Base-by-base conservation (phyloP, 495 filamentous ascomycete genomes). In the Cairneyella variabilis region DNA sequence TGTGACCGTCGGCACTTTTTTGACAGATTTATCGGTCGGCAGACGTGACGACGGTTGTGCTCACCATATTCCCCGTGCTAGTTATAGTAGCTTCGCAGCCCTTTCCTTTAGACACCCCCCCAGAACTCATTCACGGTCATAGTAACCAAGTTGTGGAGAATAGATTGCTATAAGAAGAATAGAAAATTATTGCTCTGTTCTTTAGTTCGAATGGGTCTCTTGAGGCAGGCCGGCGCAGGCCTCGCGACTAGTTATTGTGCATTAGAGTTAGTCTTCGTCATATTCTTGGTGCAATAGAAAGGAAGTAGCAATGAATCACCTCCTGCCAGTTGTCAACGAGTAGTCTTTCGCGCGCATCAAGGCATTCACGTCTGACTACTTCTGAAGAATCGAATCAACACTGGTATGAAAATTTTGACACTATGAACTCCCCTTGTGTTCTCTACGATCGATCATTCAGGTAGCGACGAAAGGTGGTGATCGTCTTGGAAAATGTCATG, bases 321-420 rank as follows among this genome's bases (percentile, higher is more conserved):
- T 38, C 36, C n/a, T n/a, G n/a, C n/a, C n/a, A n/a, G n/a, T n/a
- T n/a, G n/a, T n/a, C n/a, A n/a, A n/a, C n/a, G n/a, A n/a, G n/a
- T n/a, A n/a, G n/a, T n/a, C n/a, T n/a, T n/a, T n/a, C n/a, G n/a
- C n/a, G n/a, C n/a, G 36, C 36, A 38, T 38, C 3, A 5, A 38
- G 36, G 36, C 36, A 38, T 38, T 38, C 36, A 12, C 36, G 36
- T n/a, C n/a, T n/a, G n/a, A n/a, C 3, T 38, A 11, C 18, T 34
- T 36, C 11, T 49, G 22, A 27, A 48, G n/a, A 36, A 49, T 37
- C 25, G 28, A 49, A 49, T 22, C 28, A 49, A 34, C n/a, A 37
- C 26, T 30, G 26, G 10, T 30, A 48, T 48, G 44, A 48, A 17
- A 45, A 27, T 11, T 45, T 45, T 45, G 42, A 45, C 36, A 39